phyloP scores from a whole-genome alignment of 1,284 basidiomycete genomes.

The Trametes hirsuta region DNA sequence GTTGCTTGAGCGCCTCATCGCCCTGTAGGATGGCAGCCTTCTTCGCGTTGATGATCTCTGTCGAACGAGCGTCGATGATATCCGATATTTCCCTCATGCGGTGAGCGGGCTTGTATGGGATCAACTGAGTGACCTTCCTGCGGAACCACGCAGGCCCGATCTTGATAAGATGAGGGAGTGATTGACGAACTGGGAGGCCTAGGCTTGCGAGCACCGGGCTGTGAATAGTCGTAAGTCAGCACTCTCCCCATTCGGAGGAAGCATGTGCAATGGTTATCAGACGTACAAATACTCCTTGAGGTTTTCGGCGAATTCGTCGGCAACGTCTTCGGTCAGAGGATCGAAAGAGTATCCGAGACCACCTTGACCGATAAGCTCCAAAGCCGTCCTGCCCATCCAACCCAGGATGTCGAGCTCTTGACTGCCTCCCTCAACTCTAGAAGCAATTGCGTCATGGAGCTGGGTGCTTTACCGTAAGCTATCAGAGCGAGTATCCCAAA shows the following conservation, averaged over 20 bases:
- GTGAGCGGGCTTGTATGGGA: conserved; percentile 41
- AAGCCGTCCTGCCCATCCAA: conserved; percentile 39
- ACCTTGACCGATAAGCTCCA: conserved; percentile 44
- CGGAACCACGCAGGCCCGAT: conserved; percentile 41
- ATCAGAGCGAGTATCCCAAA: background rate
- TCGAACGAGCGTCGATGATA: conserved; percentile 29
- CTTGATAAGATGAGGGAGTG: conserved; percentile 36
- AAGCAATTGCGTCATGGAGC: conserved; percentile 28
- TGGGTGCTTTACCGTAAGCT: background rate
- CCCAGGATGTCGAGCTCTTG: conserved; percentile 39
- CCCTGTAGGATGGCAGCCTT: conserved; percentile 27
- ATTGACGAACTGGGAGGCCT: background rate
- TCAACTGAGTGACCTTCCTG: conserved; percentile 37
- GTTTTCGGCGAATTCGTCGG: conserved; percentile 28
- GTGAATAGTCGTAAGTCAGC: background rate
- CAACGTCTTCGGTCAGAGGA: conserved; percentile 32
- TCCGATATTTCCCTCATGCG: conserved; percentile 38
- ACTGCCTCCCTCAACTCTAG: conserved; percentile 19
- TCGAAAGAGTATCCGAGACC: conserved; percentile 45
- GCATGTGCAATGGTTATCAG: too few species aligned
- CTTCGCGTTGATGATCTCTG: conserved; percentile 27
- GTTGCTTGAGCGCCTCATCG: conserved; percentile 28
- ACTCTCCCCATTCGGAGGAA: background rate
- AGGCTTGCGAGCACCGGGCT: background rate
- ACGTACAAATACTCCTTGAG: conserved; percentile 25